Percentiles rank a stretch among this genome's conserved stretches.
Evolutionary conservation across 78 protist species (phyloP).

Genomic region (Dictyostelium capitatum): DNA sequence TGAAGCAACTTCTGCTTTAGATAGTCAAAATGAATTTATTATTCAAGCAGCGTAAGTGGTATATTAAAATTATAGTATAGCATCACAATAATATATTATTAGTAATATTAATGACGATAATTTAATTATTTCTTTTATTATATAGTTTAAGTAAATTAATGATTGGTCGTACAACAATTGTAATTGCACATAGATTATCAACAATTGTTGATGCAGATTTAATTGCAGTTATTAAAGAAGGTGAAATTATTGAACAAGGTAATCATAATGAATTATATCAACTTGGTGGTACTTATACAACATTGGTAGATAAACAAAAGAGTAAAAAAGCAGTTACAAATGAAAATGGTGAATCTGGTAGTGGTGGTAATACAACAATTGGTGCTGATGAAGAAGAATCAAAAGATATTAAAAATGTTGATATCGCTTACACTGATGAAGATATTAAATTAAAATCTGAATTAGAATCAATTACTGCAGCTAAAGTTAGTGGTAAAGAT

Average conservation of each 20-base stretch:
- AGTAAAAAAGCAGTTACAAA: no score
- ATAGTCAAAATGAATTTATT: slow-evolving; percentile 90
- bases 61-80: no score
- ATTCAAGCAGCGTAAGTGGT: slow-evolving; percentile 87
- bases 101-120: no score
- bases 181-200: slow-evolving; percentile 97
- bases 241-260: slow-evolving; percentile 86
- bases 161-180: slow-evolving; percentile 91
- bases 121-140: no score
- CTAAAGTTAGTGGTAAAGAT: neutral
- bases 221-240: slow-evolving; percentile 84
- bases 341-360: neutral
- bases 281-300: slow-evolving; percentile 47
- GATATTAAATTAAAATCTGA: neutral
- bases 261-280: slow-evolving; percentile 61
- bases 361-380: neutral
- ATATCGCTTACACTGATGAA: neutral
- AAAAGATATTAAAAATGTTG: neutral
- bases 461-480: neutral
- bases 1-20: slow-evolving; percentile 98
- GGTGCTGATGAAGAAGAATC: neutral
- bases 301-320: slow-evolving; percentile 35
- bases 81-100: no score
- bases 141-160: slow-evolving; percentile 63
- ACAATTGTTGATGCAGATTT: slow-evolving; percentile 91